phyloP scores from a whole-genome alignment of 495 filamentous ascomycete genomes.

The Pyronema omphalodes region DNA sequence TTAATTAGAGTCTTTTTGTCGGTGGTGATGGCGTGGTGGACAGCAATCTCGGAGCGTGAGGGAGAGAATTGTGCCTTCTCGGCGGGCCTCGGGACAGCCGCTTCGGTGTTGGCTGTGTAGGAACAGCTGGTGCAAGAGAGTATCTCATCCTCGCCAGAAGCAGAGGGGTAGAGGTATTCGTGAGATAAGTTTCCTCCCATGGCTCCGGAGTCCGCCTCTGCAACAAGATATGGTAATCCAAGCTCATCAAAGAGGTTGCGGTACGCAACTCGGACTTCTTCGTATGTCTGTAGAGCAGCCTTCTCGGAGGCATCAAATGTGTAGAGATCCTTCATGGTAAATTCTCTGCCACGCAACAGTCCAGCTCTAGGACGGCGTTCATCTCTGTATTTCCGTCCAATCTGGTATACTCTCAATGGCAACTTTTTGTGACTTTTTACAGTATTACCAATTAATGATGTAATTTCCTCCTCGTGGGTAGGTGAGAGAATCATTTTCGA shows the following conservation, averaged over 20 bases:
- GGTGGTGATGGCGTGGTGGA: conserved; percentile 18
- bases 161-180: conserved; percentile 75
- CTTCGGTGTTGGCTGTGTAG: conserved; percentile 72
- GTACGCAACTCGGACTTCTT: conserved; percentile 52
- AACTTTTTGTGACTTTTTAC: conserved; percentile 76
- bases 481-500: conserved; percentile 62
- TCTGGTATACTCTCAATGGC: conserved; percentile 78
- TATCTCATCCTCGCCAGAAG: conserved; percentile 69
- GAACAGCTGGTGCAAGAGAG: conserved; percentile 55
- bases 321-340: conserved; percentile 96
- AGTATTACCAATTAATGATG: conserved; percentile 49
- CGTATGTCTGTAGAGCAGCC: conserved; percentile 58
- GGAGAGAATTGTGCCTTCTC: neutral
- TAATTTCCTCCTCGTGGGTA: conserved; percentile 96
- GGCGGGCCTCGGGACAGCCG: conserved; percentile 30
- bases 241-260: conserved; percentile 59
- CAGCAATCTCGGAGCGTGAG: conserved; percentile 15
- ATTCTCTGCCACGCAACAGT: conserved; percentile 76
- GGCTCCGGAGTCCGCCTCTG: conserved; percentile 80
- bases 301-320: conserved; percentile 62
- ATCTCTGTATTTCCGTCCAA: conserved; percentile 85
- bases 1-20: conserved; percentile 17
- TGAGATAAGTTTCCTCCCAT: conserved; percentile 89
- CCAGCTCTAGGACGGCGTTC: conserved; percentile 77
- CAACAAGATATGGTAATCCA: conserved; percentile 64